Base-by-base conservation (phyloP, 108 stramenopile genomes). In the Seminavis robusta region DNA sequence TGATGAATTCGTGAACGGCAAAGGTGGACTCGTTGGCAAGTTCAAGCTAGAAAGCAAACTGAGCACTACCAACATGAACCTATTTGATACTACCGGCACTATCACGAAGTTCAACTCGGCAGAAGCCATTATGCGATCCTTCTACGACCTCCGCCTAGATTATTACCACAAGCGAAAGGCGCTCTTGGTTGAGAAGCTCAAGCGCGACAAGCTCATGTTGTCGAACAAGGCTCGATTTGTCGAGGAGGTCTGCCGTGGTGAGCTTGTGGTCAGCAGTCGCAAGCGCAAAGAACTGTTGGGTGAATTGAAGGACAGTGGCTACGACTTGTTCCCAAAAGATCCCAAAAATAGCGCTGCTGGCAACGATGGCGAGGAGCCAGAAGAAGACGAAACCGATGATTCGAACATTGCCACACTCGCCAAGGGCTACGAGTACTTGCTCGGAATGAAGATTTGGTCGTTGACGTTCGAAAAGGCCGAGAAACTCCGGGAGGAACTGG, bases 381-480 rank as follows among this genome's bases (percentile, higher is more conserved):
- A 74, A 4, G 79, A 79, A 25, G 56, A 48, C 9, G 80, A 79
- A 23, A 80, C 81, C 10, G 75, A 71, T 17, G 36, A 64, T 17
- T 62, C 80, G 21, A 70, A 67, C 43, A 58, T 74, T 30, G 73
- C 81, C 27, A n/a, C n/a, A n/a, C 79, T 97, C 26, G 80, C 90
- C 20, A 86, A 83, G 52, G 99, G 99, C 0, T 99, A 98, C 68
- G 95, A 99, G 61, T 99, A 99, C 77, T 79, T 99, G 24, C 86
- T 99, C 26, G 90, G 93, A 40, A 94, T 99, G 98, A 95, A 96
- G 65, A 77, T 99, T 48, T 98, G 97, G 98, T 88, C 71, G 40
- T 79, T 99, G n/a, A 98, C 99, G 0, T 77, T 76, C 37, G 99
- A 99, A 75, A 94, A 86, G 62, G 98, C 97, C 7, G 79, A 88